Evolutionary conservation across 257 asterid species (phyloP).

Genomic region (Solanum infundibuliforme): DNA sequence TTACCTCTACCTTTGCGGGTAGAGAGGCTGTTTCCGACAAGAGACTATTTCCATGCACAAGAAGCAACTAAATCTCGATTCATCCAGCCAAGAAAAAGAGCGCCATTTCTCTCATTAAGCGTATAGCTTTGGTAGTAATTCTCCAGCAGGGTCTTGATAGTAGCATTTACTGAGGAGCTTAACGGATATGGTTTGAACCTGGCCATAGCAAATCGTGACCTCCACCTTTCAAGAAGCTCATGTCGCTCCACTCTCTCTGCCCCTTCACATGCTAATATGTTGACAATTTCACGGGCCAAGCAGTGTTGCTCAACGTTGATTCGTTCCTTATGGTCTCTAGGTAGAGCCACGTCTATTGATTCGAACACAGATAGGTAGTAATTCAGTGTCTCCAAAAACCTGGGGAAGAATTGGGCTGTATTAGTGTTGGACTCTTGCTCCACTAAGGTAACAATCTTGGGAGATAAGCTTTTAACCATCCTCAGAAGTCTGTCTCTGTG

Average conservation of each 20-base stretch:
- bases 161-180: constrained; percentile 17
- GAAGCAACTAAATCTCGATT: constrained; percentile 6
- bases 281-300: constrained; percentile 23
- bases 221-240: constrained; percentile 22
- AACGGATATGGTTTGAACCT: constrained; percentile 18
- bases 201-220: constrained; percentile 13
- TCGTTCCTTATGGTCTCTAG: constrained; percentile 24
- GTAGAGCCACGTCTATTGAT: constrained; percentile 23
- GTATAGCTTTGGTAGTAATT: constrained; percentile 7
- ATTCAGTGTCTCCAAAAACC: constrained; percentile 16
- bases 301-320: constrained; percentile 22
- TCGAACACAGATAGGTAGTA: constrained; percentile 18
- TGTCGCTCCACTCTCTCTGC: constrained; percentile 22
- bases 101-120: constrained; percentile 16
- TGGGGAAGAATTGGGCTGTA: constrained; percentile 10
- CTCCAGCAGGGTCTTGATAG: constrained; percentile 12
- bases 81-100: constrained; percentile 17
- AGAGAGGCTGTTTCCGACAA: neutral
- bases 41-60: constrained; percentile 6
- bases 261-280: constrained; percentile 26
- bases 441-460: constrained; percentile 19
- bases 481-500: constrained; percentile 21
- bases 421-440: constrained; percentile 25
- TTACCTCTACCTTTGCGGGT: neutral
- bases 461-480: constrained; percentile 17